A percentile compares a stretch with the other conserved stretches of the same genome.
Conservation (phyloP, 2,329 filamentous ascomycete genomes). For the Whalleya microplaca region DNA sequence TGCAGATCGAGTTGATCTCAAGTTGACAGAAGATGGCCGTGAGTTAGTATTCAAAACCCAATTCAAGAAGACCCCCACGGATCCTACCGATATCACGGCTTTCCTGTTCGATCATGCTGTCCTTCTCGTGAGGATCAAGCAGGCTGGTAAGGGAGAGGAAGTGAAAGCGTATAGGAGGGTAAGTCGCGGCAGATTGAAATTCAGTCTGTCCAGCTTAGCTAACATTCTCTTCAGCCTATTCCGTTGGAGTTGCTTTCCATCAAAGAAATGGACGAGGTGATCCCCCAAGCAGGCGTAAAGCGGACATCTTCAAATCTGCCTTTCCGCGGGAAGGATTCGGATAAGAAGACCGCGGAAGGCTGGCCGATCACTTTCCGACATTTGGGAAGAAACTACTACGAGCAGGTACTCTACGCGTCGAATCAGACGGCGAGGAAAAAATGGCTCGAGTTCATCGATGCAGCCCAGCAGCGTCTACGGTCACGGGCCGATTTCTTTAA, state of each 20-base stretch:
- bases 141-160: slow-evolving; percentile 90
- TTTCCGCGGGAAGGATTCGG: slow-evolving; percentile 49
- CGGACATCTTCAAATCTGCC: slow-evolving; percentile 82
- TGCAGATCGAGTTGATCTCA: slow-evolving; percentile 89
- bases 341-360: slow-evolving; percentile 70
- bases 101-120: slow-evolving; percentile 98
- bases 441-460: slow-evolving; percentile 95
- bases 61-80: slow-evolving; percentile 89
- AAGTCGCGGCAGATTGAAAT: slow-evolving; percentile 32
- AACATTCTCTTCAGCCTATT: slow-evolving; percentile 66
- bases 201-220: neutral
- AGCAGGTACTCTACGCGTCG: slow-evolving; percentile 84
- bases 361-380: slow-evolving; percentile 97
- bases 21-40: slow-evolving; percentile 89
- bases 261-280: slow-evolving; percentile 95
- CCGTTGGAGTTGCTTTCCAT: slow-evolving; percentile 92
- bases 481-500: slow-evolving; percentile 93
- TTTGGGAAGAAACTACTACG: slow-evolving; percentile 93
- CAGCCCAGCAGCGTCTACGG: slow-evolving; percentile 83
- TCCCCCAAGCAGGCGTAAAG: slow-evolving; percentile 81
- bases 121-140: slow-evolving; percentile 87
- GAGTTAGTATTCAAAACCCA: slow-evolving; percentile 93
- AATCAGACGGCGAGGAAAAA: slow-evolving; percentile 88
- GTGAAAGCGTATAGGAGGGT: slow-evolving; percentile 87
- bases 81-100: slow-evolving; percentile 86